Percentiles rank a stretch among this genome's conserved stretches.
These are phyloP conservation scores for Fomitopsis serialis DNA, from an alignment of 768 basidiomycete species.

Conservation along the genomic window DNA sequence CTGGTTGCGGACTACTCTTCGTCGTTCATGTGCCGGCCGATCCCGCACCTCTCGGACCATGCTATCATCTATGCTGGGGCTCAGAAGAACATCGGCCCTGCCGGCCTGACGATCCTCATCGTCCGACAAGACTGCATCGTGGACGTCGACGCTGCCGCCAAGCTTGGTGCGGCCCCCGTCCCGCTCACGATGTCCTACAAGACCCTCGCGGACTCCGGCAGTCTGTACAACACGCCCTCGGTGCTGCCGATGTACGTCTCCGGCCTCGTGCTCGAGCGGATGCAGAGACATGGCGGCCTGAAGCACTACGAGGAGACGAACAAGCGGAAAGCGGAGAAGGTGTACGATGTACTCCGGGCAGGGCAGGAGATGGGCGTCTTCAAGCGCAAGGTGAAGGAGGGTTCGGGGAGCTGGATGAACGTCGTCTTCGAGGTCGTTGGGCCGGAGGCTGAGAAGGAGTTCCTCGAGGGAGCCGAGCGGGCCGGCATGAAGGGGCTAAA, in stretches of 20 bases:
- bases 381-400: slow-evolving; percentile 63
- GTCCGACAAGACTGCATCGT: slow-evolving; percentile 93
- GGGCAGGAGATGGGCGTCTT: slow-evolving; percentile 71
- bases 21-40: slow-evolving; percentile 93
- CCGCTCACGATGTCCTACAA: slow-evolving; percentile 83
- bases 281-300: slow-evolving; percentile 60
- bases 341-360: slow-evolving; percentile 69
- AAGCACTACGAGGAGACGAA: slow-evolving; percentile 62
- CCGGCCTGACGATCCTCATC: slow-evolving; percentile 89
- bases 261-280: slow-evolving; percentile 75
- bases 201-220: slow-evolving; percentile 66
- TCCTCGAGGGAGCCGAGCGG: slow-evolving; percentile 76
- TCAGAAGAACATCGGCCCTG: slow-evolving; percentile 96
- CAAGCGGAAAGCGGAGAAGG: slow-evolving; percentile 63
- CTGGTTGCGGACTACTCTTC: slow-evolving; percentile 95
- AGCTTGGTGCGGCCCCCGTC: slow-evolving; percentile 66
- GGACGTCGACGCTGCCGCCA: slow-evolving; percentile 75
- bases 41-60: slow-evolving; percentile 82
- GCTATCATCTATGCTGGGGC: slow-evolving; percentile 95
- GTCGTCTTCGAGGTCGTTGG: slow-evolving; percentile 77
- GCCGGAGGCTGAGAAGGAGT: slow-evolving; percentile 66
- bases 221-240: slow-evolving; percentile 90
- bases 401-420: slow-evolving; percentile 93
- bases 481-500: slow-evolving; percentile 81
- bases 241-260: slow-evolving; percentile 89